Evolutionary conservation across 2,329 filamentous ascomycete species (phyloP).

Genomic region (Aspergillus aculeatus): DNA sequence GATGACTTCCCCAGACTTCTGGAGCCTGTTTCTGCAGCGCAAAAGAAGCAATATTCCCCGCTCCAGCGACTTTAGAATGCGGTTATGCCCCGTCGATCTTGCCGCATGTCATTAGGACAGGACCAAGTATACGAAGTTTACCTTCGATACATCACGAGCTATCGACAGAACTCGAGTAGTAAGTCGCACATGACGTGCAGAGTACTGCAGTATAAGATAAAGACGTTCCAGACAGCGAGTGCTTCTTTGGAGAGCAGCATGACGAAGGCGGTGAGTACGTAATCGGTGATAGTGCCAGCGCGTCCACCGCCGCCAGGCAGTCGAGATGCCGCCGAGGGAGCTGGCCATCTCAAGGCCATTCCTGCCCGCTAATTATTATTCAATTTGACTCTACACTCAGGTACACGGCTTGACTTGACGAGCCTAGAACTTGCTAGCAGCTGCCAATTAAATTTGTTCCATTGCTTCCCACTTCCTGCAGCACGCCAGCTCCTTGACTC

Average conservation of each 20-base stretch:
- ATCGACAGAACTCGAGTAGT: background rate
- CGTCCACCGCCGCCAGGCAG: conserved; percentile 17
- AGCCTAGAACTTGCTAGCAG: background rate
- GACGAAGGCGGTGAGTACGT: conserved; percentile 14
- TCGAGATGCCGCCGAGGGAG: conserved; percentile 14
- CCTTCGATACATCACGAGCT: background rate
- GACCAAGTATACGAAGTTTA: too few relatives aligned
- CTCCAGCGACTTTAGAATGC: background rate
- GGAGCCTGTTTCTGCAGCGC: background rate
- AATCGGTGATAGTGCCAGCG: conserved; percentile 11
- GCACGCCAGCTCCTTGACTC: conserved; percentile 7
- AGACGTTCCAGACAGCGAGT: too few relatives aligned
- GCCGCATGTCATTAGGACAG: background rate
- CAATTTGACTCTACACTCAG: background rate
- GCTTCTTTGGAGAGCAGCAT: background rate
- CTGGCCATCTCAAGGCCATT: conserved; percentile 12
- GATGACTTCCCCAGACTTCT: background rate
- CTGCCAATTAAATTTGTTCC: background rate
- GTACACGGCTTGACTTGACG: background rate
- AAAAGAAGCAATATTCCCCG: background rate
- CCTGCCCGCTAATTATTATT: background rate
- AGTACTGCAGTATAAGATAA: background rate
- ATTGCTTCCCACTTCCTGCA: conserved; percentile 18
- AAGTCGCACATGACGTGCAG: background rate
- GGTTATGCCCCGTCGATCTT: background rate